phyloP scores from a whole-genome alignment of 768 basidiomycete genomes.

The Dictyophora rubrovolvata region DNA sequence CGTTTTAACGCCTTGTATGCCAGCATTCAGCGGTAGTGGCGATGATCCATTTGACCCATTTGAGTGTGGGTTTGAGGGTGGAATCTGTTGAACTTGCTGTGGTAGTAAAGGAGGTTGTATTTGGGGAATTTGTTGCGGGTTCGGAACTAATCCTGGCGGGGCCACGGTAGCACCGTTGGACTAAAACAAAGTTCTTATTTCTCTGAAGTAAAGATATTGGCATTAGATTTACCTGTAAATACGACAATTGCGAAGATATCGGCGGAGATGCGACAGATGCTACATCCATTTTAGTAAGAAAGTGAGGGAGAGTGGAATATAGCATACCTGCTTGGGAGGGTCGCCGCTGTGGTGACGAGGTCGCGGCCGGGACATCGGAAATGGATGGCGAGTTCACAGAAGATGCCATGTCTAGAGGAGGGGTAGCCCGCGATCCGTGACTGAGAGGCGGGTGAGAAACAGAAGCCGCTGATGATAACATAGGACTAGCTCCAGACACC shows the following conservation, averaged over 20 bases:
- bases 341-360: slow-evolving; percentile 48
- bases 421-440: slow-evolving; percentile 11
- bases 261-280: slow-evolving; percentile 38
- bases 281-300: slow-evolving; percentile 20
- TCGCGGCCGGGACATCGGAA: slow-evolving; percentile 46
- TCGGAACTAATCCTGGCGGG: slow-evolving; percentile 24
- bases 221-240: slow-evolving; percentile 34
- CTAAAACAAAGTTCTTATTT: neutral
- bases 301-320: neutral
- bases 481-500: slow-evolving; percentile 53
- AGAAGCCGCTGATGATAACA: slow-evolving; percentile 58
- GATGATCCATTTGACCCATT: slow-evolving; percentile 19
- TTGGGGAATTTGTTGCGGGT: slow-evolving; percentile 29
- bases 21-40: slow-evolving; percentile 22
- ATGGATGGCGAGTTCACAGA: slow-evolving; percentile 43
- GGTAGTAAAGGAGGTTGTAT: slow-evolving; percentile 36
- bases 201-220: slow-evolving; percentile 12
- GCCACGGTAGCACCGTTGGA: neutral
- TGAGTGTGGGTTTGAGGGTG: slow-evolving; percentile 1
- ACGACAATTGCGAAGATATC: slow-evolving; percentile 25
- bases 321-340: slow-evolving; percentile 39
- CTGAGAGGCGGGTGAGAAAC: slow-evolving; percentile 40
- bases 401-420: slow-evolving; percentile 35
- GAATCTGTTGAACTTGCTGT: slow-evolving; percentile 36
- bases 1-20: slow-evolving; percentile 55